A percentile compares a stretch with the other conserved stretches of the same genome.
Conservation (phyloP, 192 early-diverging fungal genomes). For the Coemansia umbellata region DNA sequence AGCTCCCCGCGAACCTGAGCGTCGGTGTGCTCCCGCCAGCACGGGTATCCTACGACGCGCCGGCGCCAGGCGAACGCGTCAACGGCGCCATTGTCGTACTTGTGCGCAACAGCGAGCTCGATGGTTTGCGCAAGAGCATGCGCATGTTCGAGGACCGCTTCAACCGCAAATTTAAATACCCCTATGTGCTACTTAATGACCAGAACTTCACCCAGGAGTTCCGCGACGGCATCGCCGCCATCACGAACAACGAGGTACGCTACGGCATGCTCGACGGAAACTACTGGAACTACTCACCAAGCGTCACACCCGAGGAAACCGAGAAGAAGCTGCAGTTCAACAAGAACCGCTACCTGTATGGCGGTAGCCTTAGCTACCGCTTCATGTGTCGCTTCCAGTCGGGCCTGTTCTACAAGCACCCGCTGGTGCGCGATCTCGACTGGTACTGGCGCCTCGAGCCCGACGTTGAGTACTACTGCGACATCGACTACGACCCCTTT, state of each 20-base stretch:
- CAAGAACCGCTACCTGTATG: conserved; percentile 60
- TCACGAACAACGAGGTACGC: conserved; percentile 43
- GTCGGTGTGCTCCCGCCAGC: conserved; percentile 17
- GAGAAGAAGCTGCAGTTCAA: conserved; percentile 33
- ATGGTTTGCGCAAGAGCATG: conserved; percentile 56
- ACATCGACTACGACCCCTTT: conserved; percentile 72
- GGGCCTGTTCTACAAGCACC: conserved; percentile 63
- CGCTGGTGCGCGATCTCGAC: conserved; percentile 55
- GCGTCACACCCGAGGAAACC: conserved; percentile 38
- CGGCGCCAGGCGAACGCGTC: conserved; percentile 35
- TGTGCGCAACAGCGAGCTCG: conserved; percentile 66
- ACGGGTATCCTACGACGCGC: conserved; percentile 32
- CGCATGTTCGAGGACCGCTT: conserved; percentile 65
- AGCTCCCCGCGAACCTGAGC: background rate
- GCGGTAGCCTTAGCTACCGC: conserved; percentile 63
- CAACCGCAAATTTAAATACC: conserved; percentile 68
- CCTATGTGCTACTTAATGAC: conserved; percentile 78
- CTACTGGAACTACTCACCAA: conserved; percentile 46
- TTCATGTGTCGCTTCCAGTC: conserved; percentile 73
- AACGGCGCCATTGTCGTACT: conserved; percentile 64
- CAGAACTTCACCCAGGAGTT: conserved; percentile 69
- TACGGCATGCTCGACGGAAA: conserved; percentile 35
- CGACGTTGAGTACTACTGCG: conserved; percentile 66
- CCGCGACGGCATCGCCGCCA: conserved; percentile 46
- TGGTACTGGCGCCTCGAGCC: conserved; percentile 79